phyloP scores from a whole-genome alignment of 75 land plant genomes.

The Chamaecyparis obtusa region DNA sequence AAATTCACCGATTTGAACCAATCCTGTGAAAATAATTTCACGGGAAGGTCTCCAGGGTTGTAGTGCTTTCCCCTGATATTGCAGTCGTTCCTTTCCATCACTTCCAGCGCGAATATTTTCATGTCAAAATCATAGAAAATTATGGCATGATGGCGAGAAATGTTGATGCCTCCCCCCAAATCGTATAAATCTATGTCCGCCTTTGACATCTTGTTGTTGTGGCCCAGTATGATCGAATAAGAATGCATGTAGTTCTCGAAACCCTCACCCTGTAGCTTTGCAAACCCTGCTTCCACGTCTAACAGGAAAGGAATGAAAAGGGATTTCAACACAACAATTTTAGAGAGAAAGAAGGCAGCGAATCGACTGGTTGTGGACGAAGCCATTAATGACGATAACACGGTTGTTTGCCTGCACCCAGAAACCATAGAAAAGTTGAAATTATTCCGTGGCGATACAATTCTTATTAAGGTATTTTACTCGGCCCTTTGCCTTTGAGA shows the following conservation, averaged over 20 bases:
- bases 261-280: constrained; percentile 97
- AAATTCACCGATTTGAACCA: constrained; percentile 96
- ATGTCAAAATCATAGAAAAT: constrained; percentile 96
- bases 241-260: constrained; percentile 99
- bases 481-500: no score
- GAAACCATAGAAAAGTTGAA: no score
- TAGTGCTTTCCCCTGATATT: constrained; percentile 80
- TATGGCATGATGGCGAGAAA: constrained; percentile 94
- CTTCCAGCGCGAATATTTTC: constrained; percentile 87
- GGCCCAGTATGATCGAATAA: constrained; percentile 90
- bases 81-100: constrained; percentile 94
- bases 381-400: no score
- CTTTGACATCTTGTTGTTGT: constrained; percentile 84
- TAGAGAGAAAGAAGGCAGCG: no score
- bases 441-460: no score
- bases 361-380: no score
- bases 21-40: constrained; percentile 91
- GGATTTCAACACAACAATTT: no score
- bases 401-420: no score
- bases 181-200: constrained; percentile 92
- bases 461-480: no score
- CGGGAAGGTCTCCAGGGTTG: constrained; percentile 74
- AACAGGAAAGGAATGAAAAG: no score
- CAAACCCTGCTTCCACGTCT: constrained; percentile 89
- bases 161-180: constrained; percentile 96